A percentile compares a stretch with the other conserved stretches of the same genome.
Conservation (phyloP, 768 basidiomycete species). For the Leccinum rimulosum region DNA sequence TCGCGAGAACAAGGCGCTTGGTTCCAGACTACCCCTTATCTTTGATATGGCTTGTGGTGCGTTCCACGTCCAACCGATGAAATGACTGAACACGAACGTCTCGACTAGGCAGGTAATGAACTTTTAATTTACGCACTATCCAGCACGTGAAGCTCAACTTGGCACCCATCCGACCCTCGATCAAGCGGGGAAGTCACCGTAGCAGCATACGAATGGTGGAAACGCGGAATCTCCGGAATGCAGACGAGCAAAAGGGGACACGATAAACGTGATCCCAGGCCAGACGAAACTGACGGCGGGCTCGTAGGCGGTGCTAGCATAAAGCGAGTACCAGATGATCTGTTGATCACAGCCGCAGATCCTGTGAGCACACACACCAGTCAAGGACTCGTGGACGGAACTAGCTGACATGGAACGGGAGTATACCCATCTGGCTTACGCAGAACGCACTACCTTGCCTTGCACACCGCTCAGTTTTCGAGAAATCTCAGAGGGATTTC, state of each 20-base stretch:
- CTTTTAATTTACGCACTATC: conserved; percentile 7
- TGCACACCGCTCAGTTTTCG: conserved; percentile 61
- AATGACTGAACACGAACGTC: background rate
- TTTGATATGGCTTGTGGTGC: conserved; percentile 32
- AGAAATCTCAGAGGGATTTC: conserved; percentile 55
- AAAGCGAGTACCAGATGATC: conserved; percentile 14
- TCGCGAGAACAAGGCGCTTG: conserved; percentile 12
- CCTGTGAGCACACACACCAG: conserved; percentile 16
- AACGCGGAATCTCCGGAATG: conserved; percentile 29
- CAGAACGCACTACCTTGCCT: conserved; percentile 48
- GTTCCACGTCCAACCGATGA: conserved; percentile 1
- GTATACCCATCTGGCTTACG: conserved; percentile 62
- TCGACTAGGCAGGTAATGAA: conserved; percentile 23
- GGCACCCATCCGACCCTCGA: background rate
- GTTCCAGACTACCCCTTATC: conserved; percentile 19
- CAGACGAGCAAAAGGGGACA: conserved; percentile 14
- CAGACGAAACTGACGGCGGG: background rate
- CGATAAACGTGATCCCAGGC: background rate
- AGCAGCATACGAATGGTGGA: conserved; percentile 62
- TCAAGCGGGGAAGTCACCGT: conserved; percentile 63
- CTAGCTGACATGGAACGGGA: conserved; percentile 28
- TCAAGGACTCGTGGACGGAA: background rate
- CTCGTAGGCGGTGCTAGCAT: background rate
- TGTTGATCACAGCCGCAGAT: conserved; percentile 25
- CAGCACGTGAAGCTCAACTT: conserved; percentile 22